Percentiles rank a stretch among this genome's conserved stretches.
Evolutionary conservation across 169 alveolate species (phyloP).

Genomic region (Plasmodium gaboni): DNA sequence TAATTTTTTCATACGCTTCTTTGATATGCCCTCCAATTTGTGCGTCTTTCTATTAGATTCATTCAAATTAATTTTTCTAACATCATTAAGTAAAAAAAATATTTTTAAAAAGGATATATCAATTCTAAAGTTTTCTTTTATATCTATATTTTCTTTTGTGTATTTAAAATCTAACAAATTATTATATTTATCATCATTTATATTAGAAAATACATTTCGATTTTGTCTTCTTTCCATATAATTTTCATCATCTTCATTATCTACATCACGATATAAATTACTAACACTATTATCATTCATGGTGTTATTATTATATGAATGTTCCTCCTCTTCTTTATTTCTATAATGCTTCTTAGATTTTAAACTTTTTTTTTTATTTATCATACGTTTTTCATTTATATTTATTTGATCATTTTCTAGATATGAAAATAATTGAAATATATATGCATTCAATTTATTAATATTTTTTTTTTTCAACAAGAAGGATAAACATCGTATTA

Average conservation of each 20-base stretch:
- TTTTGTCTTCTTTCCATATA: no score
- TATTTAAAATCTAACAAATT: constrained; percentile 14
- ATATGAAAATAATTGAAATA: constrained; percentile 59
- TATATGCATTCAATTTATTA: constrained; percentile 50
- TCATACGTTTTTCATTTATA: neutral
- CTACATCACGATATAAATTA: neutral
- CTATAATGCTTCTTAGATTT: no score
- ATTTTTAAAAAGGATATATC: constrained; percentile 69
- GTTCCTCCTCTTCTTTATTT: neutral
- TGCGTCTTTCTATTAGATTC: neutral
- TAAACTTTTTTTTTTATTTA: no score
- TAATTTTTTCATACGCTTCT: neutral
- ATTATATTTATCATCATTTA: neutral
- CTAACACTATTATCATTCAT: neutral
- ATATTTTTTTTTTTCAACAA: constrained; percentile 41
- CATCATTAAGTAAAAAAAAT: constrained; percentile 14
- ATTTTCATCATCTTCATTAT: neutral
- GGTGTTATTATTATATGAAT: neutral
- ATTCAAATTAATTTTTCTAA: neutral
- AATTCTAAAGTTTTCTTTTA: constrained; percentile 61
- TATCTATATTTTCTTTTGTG: constrained; percentile 49
- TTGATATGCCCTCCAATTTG: neutral
- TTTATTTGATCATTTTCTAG: constrained; percentile 16
- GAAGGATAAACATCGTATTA: constrained; percentile 19
- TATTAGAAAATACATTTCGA: neutral